Base-by-base conservation (phyloP, 495 filamentous ascomycete species). In the Neurospora africana region DNA sequence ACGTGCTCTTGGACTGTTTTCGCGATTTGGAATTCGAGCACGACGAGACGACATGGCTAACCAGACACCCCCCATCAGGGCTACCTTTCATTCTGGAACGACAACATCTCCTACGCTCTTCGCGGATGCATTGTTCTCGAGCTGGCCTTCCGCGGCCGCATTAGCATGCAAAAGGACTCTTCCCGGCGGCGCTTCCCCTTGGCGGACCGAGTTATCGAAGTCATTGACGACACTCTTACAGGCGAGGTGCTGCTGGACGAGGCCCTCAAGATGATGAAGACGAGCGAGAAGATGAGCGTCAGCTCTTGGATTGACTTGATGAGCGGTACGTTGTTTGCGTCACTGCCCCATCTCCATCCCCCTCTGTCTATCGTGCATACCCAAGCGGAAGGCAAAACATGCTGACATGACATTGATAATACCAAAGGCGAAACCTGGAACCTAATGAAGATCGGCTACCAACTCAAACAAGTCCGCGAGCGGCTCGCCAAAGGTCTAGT, bases 251-350 rank as follows among this genome's bases (percentile, higher is more conserved):
- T 99, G 78, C 89, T 99, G 77, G 95, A 99, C 84, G 95, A 99
- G 86, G 92, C 95, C 73, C 86, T 99, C 80, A 98, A 99, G 86
- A 97, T 99, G 94, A 99, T 98, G 95, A 98, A 99, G 85, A 89
- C 90, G 74, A 97, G 93, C 80, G 95, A 99, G 86, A 97, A 97
- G 87, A 98, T 99, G 95, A 99, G 95, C 81, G 96, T 98, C 69
- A 93, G 91, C 83, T 91, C 92, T 43, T 99, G 95, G 95, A 98
- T 99, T 81, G 95, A 99, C 79, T 85, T 99, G 72, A 92, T 99
- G 93, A 97, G 93, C 77, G 95, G 95, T 98, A 91, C 70, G 36
- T 36, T 36, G 36, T 36, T 36, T 36, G 36, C 36, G 36, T 36
- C 5, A 36, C 36, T 36, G 36, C 36, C 36, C 36, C 36, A 36